Conservation (phyloP, 306 rosid genomes). For the Lathyrus tuberosus region DNA sequence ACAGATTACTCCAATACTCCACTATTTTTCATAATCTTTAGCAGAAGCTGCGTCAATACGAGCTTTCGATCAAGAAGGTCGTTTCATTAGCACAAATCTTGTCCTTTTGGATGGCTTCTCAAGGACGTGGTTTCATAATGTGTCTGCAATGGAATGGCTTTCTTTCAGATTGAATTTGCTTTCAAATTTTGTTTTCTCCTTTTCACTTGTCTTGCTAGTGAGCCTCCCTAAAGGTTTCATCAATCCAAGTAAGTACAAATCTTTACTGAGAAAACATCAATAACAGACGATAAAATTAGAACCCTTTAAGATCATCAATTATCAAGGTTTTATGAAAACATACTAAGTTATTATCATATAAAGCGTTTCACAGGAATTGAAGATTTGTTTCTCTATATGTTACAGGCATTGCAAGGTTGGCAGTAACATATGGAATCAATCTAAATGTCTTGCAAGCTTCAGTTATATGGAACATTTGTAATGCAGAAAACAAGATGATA, state of each 20-base stretch:
- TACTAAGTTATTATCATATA: background rate
- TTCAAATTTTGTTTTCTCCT: too few species aligned
- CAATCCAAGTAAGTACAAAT: too few species aligned
- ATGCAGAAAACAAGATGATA: constrained; percentile 90
- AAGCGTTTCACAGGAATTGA: constrained; percentile 5
- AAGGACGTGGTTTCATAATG: too few species aligned
- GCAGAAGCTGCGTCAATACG: constrained; percentile 89
- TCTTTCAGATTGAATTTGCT: too few species aligned
- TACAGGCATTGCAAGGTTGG: constrained; percentile 94
- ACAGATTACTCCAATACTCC: constrained; percentile 85
- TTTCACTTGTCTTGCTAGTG: too few species aligned
- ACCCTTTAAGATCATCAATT: constrained; percentile 1
- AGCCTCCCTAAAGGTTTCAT: too few species aligned
- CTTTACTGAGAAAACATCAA: too few species aligned
- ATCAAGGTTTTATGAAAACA: background rate
- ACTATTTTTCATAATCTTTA: constrained; percentile 87
- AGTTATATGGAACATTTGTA: constrained; percentile 93
- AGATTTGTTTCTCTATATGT: constrained; percentile 14
- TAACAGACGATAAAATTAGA: constrained; percentile 1
- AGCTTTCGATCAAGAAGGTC: constrained; percentile 84
- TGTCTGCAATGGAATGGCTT: too few species aligned
- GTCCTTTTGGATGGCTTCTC: too few species aligned
- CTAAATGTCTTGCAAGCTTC: constrained; percentile 85
- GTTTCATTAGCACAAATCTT: constrained; percentile 70
- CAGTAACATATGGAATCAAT: constrained; percentile 95